Percentiles rank a stretch among this genome's conserved stretches.
phyloP scores from a whole-genome alignment of 176 grass and related monocot genomes.

The Eragrostis curvula region DNA sequence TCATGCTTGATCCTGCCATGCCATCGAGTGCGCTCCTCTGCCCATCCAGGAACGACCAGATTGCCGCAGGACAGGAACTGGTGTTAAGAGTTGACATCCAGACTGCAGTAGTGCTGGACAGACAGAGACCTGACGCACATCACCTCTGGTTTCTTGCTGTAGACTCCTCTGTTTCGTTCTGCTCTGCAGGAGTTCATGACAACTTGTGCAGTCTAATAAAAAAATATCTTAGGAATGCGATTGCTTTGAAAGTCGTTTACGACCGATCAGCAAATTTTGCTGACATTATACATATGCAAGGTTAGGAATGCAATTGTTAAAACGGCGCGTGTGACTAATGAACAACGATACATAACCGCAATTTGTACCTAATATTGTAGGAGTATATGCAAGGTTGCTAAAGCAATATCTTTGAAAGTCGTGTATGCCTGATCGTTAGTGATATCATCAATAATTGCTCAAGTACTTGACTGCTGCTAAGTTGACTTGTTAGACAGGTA shows the following conservation, averaged over 20 bases:
- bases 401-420: neutral
- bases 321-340: neutral
- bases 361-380: neutral
- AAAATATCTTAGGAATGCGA: neutral
- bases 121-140: too few relatives aligned
- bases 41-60: neutral
- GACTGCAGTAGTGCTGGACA: too few relatives aligned
- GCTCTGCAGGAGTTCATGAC: too few relatives aligned
- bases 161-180: too few relatives aligned
- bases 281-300: neutral
- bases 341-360: neutral
- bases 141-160: too few relatives aligned
- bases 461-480: neutral
- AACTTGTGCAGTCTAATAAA: neutral
- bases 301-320: neutral
- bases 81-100: neutral
- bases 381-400: neutral
- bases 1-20: neutral
- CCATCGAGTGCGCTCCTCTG: neutral
- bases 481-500: neutral
- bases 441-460: neutral
- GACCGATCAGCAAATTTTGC: neutral
- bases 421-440: neutral
- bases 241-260: too few relatives aligned
- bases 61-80: neutral